phyloP scores from a whole-genome alignment of 805 yeast species.

The Geotrichum ghanense region DNA sequence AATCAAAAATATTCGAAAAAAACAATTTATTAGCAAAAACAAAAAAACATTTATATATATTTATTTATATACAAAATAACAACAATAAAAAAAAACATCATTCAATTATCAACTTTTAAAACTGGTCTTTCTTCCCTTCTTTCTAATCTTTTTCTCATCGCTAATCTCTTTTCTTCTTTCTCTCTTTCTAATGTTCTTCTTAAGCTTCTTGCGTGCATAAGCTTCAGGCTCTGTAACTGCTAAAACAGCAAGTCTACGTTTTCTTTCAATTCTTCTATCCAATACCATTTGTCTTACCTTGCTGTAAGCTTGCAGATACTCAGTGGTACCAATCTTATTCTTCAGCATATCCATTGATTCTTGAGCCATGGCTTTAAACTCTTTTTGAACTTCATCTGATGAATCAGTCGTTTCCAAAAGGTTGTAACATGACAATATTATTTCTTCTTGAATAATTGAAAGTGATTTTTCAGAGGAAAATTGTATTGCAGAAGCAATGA shows the following conservation, averaged over 20 bases:
- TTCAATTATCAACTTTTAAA: no score
- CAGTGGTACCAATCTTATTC: slow-evolving; percentile 57
- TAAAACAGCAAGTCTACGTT: slow-evolving; percentile 60
- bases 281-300: slow-evolving; percentile 50
- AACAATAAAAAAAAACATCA: no score
- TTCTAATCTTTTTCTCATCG: slow-evolving; percentile 69
- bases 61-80: no score
- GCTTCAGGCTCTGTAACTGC: slow-evolving; percentile 70
- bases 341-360: slow-evolving; percentile 65
- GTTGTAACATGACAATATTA: slow-evolving; percentile 41
- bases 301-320: slow-evolving; percentile 49
- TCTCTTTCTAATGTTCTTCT: slow-evolving; percentile 62
- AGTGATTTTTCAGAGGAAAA: slow-evolving; percentile 35
- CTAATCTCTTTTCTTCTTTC: slow-evolving; percentile 66
- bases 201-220: slow-evolving; percentile 68
- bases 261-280: slow-evolving; percentile 63
- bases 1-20: no score
- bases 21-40: no score
- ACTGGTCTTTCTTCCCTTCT: slow-evolving; percentile 18
- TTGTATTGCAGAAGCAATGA: slow-evolving; percentile 54
- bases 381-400: slow-evolving; percentile 17
- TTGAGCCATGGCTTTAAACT: slow-evolving; percentile 38
- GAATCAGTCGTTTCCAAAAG: slow-evolving; percentile 25
- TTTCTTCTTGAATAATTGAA: slow-evolving; percentile 32
- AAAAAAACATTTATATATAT: no score